Conservation (phyloP, 2,329 filamentous ascomycete genomes). For the Pseudocercospora musae region DNA sequence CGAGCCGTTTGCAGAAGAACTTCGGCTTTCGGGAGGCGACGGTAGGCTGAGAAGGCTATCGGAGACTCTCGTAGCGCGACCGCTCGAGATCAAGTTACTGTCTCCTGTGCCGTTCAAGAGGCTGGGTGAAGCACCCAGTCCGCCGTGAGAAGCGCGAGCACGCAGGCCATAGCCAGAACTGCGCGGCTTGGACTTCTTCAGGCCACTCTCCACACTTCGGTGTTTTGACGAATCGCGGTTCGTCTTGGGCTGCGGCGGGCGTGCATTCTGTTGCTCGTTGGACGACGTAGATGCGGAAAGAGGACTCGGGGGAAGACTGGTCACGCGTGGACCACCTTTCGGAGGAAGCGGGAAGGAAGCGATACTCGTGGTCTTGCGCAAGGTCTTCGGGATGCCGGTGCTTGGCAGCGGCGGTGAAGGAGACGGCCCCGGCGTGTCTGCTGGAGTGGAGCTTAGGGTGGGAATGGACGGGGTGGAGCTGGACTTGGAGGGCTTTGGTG, state of each 20-base stretch:
- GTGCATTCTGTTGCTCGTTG: slow-evolving; percentile 28
- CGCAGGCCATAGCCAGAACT: slow-evolving; percentile 46
- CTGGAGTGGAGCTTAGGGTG: slow-evolving; percentile 43
- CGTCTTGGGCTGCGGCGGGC: slow-evolving; percentile 33
- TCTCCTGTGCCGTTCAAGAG: slow-evolving; percentile 76
- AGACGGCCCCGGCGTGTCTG: slow-evolving; percentile 28
- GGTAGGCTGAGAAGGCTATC: slow-evolving; percentile 73
- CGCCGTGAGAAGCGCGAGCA: slow-evolving; percentile 39
- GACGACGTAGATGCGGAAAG: slow-evolving; percentile 48
- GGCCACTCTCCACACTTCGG: slow-evolving; percentile 29
- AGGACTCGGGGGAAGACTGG: slow-evolving; percentile 59
- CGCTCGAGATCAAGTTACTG: slow-evolving; percentile 66
- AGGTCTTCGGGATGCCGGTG: slow-evolving; percentile 51
- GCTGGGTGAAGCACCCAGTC: slow-evolving; percentile 57
- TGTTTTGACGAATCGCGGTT: slow-evolving; percentile 33
- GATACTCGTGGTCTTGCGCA: slow-evolving; percentile 89
- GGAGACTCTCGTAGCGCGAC: slow-evolving; percentile 61
- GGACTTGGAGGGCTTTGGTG: slow-evolving; percentile 38
- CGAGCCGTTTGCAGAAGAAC: slow-evolving; percentile 87
- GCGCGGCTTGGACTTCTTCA: slow-evolving; percentile 29
- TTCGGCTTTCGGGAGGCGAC: slow-evolving; percentile 83
- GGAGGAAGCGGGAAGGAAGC: slow-evolving; percentile 91
- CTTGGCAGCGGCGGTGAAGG: slow-evolving; percentile 13
- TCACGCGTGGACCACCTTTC: slow-evolving; percentile 55
- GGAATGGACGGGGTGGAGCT: slow-evolving; percentile 57